A percentile compares a stretch with the other conserved stretches of the same genome.
These are phyloP conservation scores for Primulina huaijiensis DNA, from an alignment of 257 asterid genomes.

Conservation along the genomic window DNA sequence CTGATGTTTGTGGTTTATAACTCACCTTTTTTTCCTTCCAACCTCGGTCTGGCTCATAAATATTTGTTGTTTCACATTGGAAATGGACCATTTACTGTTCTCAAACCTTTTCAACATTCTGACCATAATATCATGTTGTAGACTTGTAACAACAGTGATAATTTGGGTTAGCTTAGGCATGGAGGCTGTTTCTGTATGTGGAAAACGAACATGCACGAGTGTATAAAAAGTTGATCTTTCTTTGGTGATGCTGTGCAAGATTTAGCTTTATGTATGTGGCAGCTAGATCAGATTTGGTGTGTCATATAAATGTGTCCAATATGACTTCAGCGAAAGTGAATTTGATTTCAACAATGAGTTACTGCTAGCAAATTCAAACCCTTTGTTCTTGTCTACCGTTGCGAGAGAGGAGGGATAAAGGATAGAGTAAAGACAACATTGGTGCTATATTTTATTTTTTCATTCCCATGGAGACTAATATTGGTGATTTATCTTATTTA, in stretches of 20 bases:
- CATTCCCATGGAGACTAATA: conserved; percentile 6
- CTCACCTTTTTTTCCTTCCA: not conserved
- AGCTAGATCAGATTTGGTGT: not conserved
- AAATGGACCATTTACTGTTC: not conserved
- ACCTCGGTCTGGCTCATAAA: not conserved
- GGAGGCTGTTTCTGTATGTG: not conserved
- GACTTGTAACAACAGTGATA: not conserved
- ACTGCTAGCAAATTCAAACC: not conserved
- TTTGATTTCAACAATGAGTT: not conserved
- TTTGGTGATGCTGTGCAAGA: not conserved
- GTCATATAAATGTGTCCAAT: not conserved
- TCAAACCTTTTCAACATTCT: not conserved
- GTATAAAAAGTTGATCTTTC: too few relatives aligned
- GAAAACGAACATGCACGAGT: not conserved
- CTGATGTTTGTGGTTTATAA: too few relatives aligned
- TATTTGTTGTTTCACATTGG: too few relatives aligned
- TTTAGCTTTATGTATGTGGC: not conserved
- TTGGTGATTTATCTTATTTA: conserved; percentile 12
- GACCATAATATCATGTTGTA: not conserved
- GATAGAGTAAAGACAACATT: not conserved
- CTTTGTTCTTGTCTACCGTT: not conserved
- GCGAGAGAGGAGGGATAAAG: conserved; percentile 3
- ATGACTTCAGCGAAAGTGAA: conserved; percentile 3
- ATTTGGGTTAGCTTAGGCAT: too few relatives aligned
- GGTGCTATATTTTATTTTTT: not conserved